These are phyloP conservation scores for Choricystis sp. DNA, from an alignment of 139 green algal genomes.

Conservation along the genomic window DNA sequence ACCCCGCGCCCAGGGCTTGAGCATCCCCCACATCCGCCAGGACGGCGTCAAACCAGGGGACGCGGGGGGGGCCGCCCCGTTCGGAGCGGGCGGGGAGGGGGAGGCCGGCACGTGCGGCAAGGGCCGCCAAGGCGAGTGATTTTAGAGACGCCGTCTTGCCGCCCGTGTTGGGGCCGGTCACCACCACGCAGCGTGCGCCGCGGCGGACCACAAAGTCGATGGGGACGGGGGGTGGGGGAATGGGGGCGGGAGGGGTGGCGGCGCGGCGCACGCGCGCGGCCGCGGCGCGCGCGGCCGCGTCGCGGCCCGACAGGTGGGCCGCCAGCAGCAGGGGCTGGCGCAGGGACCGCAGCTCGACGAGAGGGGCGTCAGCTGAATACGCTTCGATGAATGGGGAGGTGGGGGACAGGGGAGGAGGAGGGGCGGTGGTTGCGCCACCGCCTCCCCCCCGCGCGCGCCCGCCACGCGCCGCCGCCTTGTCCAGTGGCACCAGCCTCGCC, in stretches of 20 bases:
- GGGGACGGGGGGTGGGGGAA: slow-evolving; percentile 22
- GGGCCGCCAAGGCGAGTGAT: slow-evolving; percentile 54
- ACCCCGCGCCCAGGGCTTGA: slow-evolving; percentile 64
- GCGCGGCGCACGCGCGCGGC: background rate
- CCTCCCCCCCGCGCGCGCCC: slow-evolving; percentile 9
- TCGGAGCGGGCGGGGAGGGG: slow-evolving; percentile 42
- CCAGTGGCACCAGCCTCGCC: slow-evolving; percentile 32
- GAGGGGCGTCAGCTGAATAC: too few species aligned
- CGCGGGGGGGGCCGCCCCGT: slow-evolving; percentile 23
- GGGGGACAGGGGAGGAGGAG: too few species aligned
- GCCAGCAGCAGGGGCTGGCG: slow-evolving; percentile 60
- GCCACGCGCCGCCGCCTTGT: slow-evolving; percentile 7
- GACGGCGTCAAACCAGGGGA: slow-evolving; percentile 57
- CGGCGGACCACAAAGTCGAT: slow-evolving; percentile 41
- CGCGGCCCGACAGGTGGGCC: slow-evolving; percentile 27
- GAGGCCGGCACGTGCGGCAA: slow-evolving; percentile 67
- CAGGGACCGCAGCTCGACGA: slow-evolving; percentile 31
- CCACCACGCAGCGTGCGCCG: slow-evolving; percentile 25
- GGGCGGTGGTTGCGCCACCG: slow-evolving; percentile 3
- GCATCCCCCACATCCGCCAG: slow-evolving; percentile 80
- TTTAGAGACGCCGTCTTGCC: slow-evolving; percentile 91
- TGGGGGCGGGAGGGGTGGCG: background rate
- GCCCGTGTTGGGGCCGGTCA: slow-evolving; percentile 77
- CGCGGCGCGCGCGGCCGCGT: background rate
- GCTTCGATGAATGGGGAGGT: too few species aligned